Conservation (phyloP, 352 stramenopile genomes). For the Peronospora farinosa region DNA sequence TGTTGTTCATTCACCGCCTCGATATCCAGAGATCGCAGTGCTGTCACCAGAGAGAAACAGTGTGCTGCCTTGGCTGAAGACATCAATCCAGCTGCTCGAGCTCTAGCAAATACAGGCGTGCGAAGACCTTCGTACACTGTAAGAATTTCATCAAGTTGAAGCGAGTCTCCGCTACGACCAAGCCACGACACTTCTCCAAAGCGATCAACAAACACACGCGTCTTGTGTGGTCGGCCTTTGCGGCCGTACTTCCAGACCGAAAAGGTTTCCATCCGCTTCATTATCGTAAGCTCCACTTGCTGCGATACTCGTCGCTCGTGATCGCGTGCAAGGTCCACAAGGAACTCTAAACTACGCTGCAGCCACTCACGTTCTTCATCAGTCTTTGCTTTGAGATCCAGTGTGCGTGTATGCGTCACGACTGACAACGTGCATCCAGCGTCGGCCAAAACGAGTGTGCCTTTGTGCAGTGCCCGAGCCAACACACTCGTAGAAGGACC, state of each 20-base stretch:
- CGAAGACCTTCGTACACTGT: constrained; percentile 45
- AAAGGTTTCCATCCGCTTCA: constrained; percentile 75
- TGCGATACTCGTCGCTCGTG: constrained; percentile 67
- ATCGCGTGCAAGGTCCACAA: constrained; percentile 64
- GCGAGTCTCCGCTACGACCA: constrained; percentile 63
- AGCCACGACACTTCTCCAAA: constrained; percentile 83
- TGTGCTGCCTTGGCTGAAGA: constrained; percentile 25
- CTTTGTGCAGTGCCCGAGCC: constrained; percentile 59
- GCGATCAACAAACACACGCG: constrained; percentile 70
- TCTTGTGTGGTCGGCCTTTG: constrained; percentile 75
- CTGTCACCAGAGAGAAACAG: constrained; percentile 73
- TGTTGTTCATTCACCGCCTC: constrained; percentile 62
- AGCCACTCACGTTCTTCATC: constrained; percentile 72
- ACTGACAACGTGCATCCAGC: constrained; percentile 74
- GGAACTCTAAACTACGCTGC: constrained; percentile 59
- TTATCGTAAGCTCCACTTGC: constrained; percentile 80
- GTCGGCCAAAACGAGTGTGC: constrained; percentile 46
- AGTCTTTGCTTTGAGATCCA: constrained; percentile 70
- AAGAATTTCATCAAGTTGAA: constrained; percentile 69
- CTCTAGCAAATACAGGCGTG: constrained; percentile 64
- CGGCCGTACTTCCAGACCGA: constrained; percentile 74
- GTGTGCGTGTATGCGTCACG: constrained; percentile 60
- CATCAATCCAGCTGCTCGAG: constrained; percentile 28
- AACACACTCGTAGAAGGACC: constrained; percentile 63
- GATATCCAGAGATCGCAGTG: constrained; percentile 63